Percentiles rank a stretch among this genome's conserved stretches.
These are phyloP conservation scores for Mortierella sp. DNA, from an alignment of 371 early-diverging fungal genomes.

Conservation along the genomic window DNA sequence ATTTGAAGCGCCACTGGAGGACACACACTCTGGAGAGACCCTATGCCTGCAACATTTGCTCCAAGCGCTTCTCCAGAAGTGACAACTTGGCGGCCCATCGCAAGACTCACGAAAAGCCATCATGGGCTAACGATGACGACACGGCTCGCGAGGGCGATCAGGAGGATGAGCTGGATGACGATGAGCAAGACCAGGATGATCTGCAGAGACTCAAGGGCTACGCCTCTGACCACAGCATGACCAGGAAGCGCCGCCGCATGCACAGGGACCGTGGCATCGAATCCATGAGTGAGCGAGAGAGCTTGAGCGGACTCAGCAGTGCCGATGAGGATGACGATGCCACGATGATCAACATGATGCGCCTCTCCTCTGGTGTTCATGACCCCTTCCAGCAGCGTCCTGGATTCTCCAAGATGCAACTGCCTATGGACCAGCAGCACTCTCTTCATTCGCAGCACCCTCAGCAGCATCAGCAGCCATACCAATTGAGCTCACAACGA, in stretches of 20 bases:
- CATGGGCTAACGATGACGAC: constrained; percentile 51
- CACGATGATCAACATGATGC: constrained; percentile 34
- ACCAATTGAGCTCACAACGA: constrained; percentile 23
- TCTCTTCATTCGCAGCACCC: constrained; percentile 20
- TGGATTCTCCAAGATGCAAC: background rate
- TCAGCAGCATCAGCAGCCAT: constrained; percentile 33
- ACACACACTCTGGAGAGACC: constrained; percentile 84
- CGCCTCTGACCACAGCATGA: constrained; percentile 38
- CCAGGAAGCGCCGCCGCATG: constrained; percentile 45
- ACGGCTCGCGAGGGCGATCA: constrained; percentile 32
- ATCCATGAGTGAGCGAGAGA: constrained; percentile 57
- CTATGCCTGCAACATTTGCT: constrained; percentile 80
- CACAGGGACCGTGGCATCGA: constrained; percentile 40
- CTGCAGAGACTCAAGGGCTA: constrained; percentile 38
- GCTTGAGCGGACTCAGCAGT: constrained; percentile 51
- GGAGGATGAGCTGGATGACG: constrained; percentile 45
- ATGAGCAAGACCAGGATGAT: constrained; percentile 39
- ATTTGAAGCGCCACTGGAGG: constrained; percentile 85
- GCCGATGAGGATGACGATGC: constrained; percentile 48
- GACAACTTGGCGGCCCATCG: constrained; percentile 89
- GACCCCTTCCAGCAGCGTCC: constrained; percentile 19
- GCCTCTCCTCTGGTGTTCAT: constrained; percentile 25
- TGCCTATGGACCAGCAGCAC: constrained; percentile 13
- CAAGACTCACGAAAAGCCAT: constrained; percentile 75
- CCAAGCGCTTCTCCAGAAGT: constrained; percentile 85